Conservation (phyloP, 2,329 filamentous ascomycete genomes). For the Arthrobotrys sphaeroides region DNA sequence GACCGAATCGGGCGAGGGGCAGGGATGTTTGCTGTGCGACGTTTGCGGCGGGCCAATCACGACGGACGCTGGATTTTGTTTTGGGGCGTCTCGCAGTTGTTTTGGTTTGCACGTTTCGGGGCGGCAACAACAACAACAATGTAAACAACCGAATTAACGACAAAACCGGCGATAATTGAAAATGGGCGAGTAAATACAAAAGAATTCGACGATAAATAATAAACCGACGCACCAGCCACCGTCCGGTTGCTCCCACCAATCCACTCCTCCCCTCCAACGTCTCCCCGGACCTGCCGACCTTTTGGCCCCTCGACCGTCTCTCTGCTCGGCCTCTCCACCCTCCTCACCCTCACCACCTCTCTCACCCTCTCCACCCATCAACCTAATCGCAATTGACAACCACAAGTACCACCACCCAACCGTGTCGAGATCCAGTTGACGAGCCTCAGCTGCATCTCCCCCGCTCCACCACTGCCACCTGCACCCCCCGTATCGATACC, state of each 20-base stretch:
- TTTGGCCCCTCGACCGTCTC: too few relatives aligned
- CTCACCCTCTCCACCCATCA: background rate
- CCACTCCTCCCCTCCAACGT: background rate
- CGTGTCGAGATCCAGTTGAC: slow-evolving; percentile 14
- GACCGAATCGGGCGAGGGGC: background rate
- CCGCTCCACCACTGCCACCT: too few relatives aligned
- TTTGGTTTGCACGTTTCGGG: slow-evolving; percentile 54
- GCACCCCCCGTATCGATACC: too few relatives aligned
- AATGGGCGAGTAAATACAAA: too few relatives aligned
- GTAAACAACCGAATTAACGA: slow-evolving; percentile 33
- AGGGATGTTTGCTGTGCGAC: background rate
- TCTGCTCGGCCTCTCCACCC: too few relatives aligned
- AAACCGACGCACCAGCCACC: background rate
- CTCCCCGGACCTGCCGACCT: too few relatives aligned
- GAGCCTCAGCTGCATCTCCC: slow-evolving; percentile 24
- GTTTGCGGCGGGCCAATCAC: background rate
- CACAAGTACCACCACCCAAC: too few relatives aligned
- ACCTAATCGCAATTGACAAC: background rate
- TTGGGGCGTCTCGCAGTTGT: slow-evolving; percentile 46
- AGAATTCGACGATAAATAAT: too few relatives aligned
- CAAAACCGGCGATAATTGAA: slow-evolving; percentile 19
- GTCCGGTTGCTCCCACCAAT: background rate
- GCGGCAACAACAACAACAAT: slow-evolving; percentile 47
- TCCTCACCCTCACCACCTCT: background rate
- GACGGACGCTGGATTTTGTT: slow-evolving; percentile 1